These are phyloP conservation scores for Candida dajiaensis DNA, from an alignment of 805 yeast species.

Conservation along the genomic window DNA sequence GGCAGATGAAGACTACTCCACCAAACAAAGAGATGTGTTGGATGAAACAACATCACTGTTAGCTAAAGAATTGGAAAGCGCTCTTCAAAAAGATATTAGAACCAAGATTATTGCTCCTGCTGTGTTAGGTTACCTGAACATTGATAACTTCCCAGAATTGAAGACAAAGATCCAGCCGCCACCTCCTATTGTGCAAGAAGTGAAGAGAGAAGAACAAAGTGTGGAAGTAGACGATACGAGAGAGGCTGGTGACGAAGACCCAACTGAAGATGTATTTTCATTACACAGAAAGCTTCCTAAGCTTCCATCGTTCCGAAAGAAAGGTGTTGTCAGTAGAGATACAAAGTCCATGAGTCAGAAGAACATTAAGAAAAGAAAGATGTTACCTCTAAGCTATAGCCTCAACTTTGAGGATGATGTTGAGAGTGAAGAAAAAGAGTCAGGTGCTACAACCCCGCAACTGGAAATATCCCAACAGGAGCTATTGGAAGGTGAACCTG, in stretches of 20 bases:
- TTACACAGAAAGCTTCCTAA: constrained; percentile 9
- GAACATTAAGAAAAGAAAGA: constrained; percentile 17
- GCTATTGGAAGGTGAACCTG: constrained; percentile 7
- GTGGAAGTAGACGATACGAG: background rate
- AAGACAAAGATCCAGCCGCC: constrained; percentile 26
- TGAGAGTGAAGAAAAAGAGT: constrained; percentile 8
- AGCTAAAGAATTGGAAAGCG: constrained; percentile 56
- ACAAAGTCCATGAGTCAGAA: background rate
- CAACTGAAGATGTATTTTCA: constrained; percentile 18
- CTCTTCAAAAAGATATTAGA: constrained; percentile 64
- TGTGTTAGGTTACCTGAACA: constrained; percentile 54
- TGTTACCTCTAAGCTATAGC: constrained; percentile 11
- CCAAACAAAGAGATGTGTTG: constrained; percentile 31
- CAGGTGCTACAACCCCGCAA: constrained; percentile 10
- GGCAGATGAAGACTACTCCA: constrained; percentile 8
- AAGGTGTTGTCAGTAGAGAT: constrained; percentile 18
- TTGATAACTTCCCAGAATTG: constrained; percentile 49
- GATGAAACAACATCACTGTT: constrained; percentile 56
- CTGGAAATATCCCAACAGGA: constrained; percentile 5
- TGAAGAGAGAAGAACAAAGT: constrained; percentile 2
- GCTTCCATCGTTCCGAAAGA: constrained; percentile 19
- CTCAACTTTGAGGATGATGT: constrained; percentile 16
- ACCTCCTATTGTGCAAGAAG: constrained; percentile 3
- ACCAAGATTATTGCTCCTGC: constrained; percentile 68
- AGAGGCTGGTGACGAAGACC: constrained; percentile 10